These are phyloP conservation scores for Phoenix dactylifera DNA, from an alignment of 176 grass and related monocot genomes.

Conservation along the genomic window DNA sequence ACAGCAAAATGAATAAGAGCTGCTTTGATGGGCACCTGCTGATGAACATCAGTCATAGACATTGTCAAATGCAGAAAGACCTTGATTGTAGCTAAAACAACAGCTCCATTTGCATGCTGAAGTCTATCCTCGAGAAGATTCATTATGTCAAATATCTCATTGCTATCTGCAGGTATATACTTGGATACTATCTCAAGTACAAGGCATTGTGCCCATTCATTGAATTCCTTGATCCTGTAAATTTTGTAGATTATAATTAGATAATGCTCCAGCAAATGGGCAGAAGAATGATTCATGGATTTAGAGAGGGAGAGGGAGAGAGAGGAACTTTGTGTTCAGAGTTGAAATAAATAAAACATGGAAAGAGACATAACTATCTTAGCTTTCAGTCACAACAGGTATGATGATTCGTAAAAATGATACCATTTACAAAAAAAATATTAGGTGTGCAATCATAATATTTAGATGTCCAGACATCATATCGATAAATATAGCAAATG, in stretches of 20 bases:
- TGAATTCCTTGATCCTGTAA: slow-evolving; percentile 92
- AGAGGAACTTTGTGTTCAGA: too few relatives aligned
- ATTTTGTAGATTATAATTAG: slow-evolving; percentile 5
- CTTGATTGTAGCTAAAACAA: slow-evolving; percentile 98
- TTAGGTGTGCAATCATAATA: too few relatives aligned
- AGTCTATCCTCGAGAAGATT: slow-evolving; percentile 98
- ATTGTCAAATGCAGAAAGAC: slow-evolving; percentile 98
- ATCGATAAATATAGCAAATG: too few relatives aligned
- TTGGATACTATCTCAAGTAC: slow-evolving; percentile 83
- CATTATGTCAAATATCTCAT: slow-evolving; percentile 95
- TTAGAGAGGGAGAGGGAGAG: too few relatives aligned
- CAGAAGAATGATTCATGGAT: background rate
- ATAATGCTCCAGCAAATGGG: slow-evolving; percentile 3
- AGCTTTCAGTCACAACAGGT: too few relatives aligned
- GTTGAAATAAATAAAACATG: too few relatives aligned
- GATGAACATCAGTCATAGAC: slow-evolving; percentile 99
- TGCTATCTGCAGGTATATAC: slow-evolving; percentile 88
- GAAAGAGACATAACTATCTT: too few relatives aligned
- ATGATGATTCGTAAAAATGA: too few relatives aligned
- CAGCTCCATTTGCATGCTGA: slow-evolving; percentile 99
- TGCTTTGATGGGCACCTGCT: slow-evolving; percentile 51
- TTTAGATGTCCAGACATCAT: too few relatives aligned
- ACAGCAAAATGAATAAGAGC: too few relatives aligned
- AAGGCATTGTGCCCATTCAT: slow-evolving; percentile 91
- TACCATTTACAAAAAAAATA: too few relatives aligned